Base-by-base conservation (phyloP, 805 yeast species). In the Nakazawaea sp. region DNA sequence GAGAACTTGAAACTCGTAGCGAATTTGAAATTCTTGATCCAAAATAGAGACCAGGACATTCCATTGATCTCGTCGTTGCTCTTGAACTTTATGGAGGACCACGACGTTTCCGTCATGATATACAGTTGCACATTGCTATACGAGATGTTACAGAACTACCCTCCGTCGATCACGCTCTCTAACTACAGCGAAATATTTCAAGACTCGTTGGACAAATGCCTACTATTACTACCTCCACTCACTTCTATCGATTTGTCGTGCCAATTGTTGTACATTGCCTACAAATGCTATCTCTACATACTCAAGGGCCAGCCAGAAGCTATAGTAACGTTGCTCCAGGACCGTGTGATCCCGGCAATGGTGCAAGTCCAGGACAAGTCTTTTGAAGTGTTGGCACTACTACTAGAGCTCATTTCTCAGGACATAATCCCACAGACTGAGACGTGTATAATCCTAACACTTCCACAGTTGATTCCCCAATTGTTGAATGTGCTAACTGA, bases 1-100 rank as follows among this genome's bases (percentile, higher is more conserved):
- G 15, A 27, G n/a, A 34, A 39, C 18, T 7, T 30, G 5, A 20
- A 26, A 5, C 9, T 34, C 3, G 11, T 39, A 12, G 24, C 35
- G 9, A n/a, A 28, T 4, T 5, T 39, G 12, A 5, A 31, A 9
- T 39, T 29, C 18, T 21, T 39, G n/a, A 32, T 39, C 10, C 3
- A 17, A n/a, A 18, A 9, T 8, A 12, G 4, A 6, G 4, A 16
- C 17, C 30, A 30, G 10, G 8, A 33, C 10, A 19, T 15, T 9
- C 13, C 16, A 15, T 23, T 40, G 5, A 18, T 36, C 2, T 20
- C 29, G 2, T 27, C 40, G 7, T 29, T 36, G 17, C 15, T 40
- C 9, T 25, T 40, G 13, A 36, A 29, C 15, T 35, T 33, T 21
- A 5, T 40, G n/a, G 43, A 40, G 19, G 40, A 40, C 23, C 43